Evolutionary conservation across 768 basidiomycete genomes (phyloP).

Genomic region (Lyophyllum shimeji): DNA sequence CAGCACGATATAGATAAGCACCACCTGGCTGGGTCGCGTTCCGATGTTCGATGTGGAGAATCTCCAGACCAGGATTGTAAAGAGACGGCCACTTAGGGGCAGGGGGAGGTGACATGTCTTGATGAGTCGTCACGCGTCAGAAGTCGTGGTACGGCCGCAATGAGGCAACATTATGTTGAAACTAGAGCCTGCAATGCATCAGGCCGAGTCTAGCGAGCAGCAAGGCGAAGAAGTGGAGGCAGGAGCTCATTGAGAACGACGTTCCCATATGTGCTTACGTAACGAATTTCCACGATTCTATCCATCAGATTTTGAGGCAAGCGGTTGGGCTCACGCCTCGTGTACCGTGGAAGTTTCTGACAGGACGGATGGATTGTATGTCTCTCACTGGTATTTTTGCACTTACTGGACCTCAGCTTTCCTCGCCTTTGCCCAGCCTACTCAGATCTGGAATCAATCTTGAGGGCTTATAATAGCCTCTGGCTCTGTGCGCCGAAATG

Average conservation of each 20-base stretch:
- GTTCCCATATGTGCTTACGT: neutral
- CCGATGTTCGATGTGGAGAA: constrained; percentile 40
- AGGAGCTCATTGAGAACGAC: neutral
- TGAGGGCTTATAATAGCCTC: too few species aligned
- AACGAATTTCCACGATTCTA: too few species aligned
- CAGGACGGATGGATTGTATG: too few species aligned
- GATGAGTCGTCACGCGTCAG: neutral
- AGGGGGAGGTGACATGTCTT: constrained; percentile 3
- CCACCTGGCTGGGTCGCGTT: constrained; percentile 40
- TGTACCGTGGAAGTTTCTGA: too few species aligned
- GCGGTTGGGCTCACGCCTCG: too few species aligned
- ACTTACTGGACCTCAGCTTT: too few species aligned
- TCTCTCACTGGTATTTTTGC: too few species aligned
- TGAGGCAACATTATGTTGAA: constrained; percentile 5
- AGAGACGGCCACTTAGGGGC: constrained; percentile 46
- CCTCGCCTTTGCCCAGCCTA: too few species aligned
- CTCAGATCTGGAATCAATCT: too few species aligned
- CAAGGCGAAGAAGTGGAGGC: neutral
- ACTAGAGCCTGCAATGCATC: neutral
- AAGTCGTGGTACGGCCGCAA: neutral
- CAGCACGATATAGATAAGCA: constrained; percentile 40
- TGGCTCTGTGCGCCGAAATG: too few species aligned
- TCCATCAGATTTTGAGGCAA: too few species aligned
- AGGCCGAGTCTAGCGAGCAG: neutral
- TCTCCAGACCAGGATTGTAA: constrained; percentile 50